Evolutionary conservation across 2,329 filamentous ascomycete species (phyloP), one percentile per base, ranked within the genome.

Genomic region (Colletotrichum graminicola): DNA sequence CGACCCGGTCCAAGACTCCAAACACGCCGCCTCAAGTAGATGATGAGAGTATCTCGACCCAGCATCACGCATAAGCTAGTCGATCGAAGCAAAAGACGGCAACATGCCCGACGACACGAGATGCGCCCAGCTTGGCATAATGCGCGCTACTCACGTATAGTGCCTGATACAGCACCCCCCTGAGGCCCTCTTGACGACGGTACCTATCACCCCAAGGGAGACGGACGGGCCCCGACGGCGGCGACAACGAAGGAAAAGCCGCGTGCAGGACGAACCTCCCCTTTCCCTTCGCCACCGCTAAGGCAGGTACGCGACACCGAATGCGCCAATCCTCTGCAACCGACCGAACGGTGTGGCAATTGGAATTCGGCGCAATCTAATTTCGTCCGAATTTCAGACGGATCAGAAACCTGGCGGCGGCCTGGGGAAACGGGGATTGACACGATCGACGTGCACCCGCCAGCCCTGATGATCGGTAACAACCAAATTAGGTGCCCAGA

Each of bases 1-100:
- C 51, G 64, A 71, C 67, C 63, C 51, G 64, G 56, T 54, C 36
- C 64, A 18, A 57, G 57, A 54, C 39, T 66, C 55, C 45, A 52
- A 67, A 71, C 67, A 59, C 63, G 67, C 67, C 63, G 49, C 57
- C 49, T 64, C 56, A 5, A 52, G 39, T 14, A 62, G 41, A 67
- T 59, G 43, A 60, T 18, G 47, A 56, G 45, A 34, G 43, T 32
- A 34, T 60, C 57, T 45, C 45, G 51, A 51, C 34, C 36, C 32
- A 14, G 34, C 54, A 67, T n/a, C 39, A 36, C 41, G 32, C 32
- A 29, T 34, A 32, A 32, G 21, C 45, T n/a, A 34, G 57, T 36
- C 3, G 21, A 49, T 14, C 29, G 18, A 29, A 49, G 10, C 12
- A 32, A 47, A 49, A n/a, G 1, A 55, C 21, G 57, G 57, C 14